Evolutionary conservation across 768 basidiomycete species (phyloP), one percentile per base, ranked within the genome.

Genomic region (Mycena floridula): DNA sequence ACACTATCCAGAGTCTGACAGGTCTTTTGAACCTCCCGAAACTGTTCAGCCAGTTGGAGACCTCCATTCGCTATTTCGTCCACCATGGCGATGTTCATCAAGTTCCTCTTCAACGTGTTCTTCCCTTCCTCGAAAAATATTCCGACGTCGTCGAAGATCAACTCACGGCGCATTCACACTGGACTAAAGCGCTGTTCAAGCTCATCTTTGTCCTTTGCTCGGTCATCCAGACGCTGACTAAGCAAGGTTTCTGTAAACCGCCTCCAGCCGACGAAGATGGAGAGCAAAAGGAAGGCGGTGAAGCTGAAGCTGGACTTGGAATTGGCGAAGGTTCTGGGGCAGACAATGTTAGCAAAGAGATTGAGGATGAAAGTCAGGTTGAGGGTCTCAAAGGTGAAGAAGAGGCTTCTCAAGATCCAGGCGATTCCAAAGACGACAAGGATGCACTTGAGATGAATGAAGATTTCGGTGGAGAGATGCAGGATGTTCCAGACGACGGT

Each of bases 331-430:
- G 96, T 1, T 69, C 76, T 2, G 96, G 96, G 0, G 68, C 71
- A 24, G 79, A 95, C 59, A 86, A 97, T 55, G 85, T 93, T 45
- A 92, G 89, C 70, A 85, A 92, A 55, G 89, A 97, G 58, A 93
- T 98, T 43, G 84, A 94, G 57, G 93, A 97, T 45, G 93, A 98
- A 64, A 86, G 88, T 55, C 95, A 99, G 55, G 88, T 98, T 6
- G 96, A 99, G 55, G 96, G 96, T 0, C 69, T 98, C 20, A 77
- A 82, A 58, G 86, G 79, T 12, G 83, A 89, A 16, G 72, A 75
- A 21, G 63, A 59, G 2, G 70, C 74, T 9, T 63, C 61, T 13
- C 63, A 76, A 15, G 73, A 77, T 20, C 61, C 67, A 12, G 56
- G 54, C 8, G 64, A 72, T 7, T 65, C 73, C 13, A 56, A 67